Evolutionary conservation across 2,329 filamentous ascomycete species (phyloP), one percentile per base, ranked within the genome.

Genomic region (Lasiodiplodia gonubiensis): DNA sequence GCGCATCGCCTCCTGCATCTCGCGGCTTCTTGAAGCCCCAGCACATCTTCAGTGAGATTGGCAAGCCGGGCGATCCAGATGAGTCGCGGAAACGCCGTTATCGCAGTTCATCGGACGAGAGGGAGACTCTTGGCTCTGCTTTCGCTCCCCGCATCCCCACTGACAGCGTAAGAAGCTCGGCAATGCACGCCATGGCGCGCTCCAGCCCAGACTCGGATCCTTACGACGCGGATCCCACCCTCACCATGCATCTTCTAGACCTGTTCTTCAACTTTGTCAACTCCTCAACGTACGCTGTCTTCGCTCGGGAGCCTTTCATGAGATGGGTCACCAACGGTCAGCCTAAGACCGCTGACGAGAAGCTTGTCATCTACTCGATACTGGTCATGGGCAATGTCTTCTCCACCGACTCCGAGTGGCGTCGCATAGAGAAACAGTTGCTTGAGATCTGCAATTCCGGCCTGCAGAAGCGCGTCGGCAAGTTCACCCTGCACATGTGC

Each of bases 401-500:
- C 70, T 85, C 85, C 2, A 71, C 77, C 6, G 80, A 82, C 37
- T 78, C 81, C 46, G 85, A 90, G 60, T 88, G 88, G 4, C 81
- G 85, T 57, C 59, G 18, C n/a, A 51, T 37, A 12, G 66, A 67
- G 48, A 46, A 48, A 25, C 37, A 46, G 25, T 35, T 67, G 8
- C 27, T 61, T 25, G 57, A 55, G n/a, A 67, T 67, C 48, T 55
- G 53, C 39, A 57, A 59, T 21, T 18, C 30, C 25, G 64, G 42
- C 10, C 11, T 67, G 64, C 55, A 67, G 11, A 18, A 33, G 35
- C 81, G 81, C 37, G 81, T 84, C 68, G 83, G 86, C 23, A 80
- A 74, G 8, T 84, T 87, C 68, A 86, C 81, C 67, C 77, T 93
- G 59, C 88, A 92, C 70, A 79, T 92, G 53, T 87, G 89, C 14